Conservation (phyloP, 768 basidiomycete species). For the Kwoniella bestiolae region DNA sequence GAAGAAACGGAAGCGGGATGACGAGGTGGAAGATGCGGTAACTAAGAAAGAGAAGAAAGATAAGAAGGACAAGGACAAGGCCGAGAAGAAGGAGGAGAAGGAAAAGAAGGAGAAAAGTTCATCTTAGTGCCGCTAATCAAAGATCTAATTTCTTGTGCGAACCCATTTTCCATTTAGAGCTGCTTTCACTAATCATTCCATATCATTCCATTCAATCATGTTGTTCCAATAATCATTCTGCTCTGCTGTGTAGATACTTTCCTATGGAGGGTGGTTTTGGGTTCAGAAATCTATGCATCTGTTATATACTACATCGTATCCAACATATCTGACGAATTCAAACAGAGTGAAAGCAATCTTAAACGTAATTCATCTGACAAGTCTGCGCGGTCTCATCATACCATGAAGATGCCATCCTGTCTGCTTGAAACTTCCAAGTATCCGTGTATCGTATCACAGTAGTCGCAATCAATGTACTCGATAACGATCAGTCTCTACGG, state of each 20-base stretch:
- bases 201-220: neutral
- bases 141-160: too few species aligned
- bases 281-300: neutral
- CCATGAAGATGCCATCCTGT: too few species aligned
- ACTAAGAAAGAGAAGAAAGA: slow-evolving; percentile 23
- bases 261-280: neutral
- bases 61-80: too few species aligned
- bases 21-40: slow-evolving; percentile 8
- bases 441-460: too few species aligned
- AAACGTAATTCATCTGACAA: too few species aligned
- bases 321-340: too few species aligned
- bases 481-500: neutral
- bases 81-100: slow-evolving; percentile 27
- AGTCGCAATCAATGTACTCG: neutral
- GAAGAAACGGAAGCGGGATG: slow-evolving; percentile 18
- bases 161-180: too few species aligned
- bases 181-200: too few species aligned
- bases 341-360: too few species aligned
- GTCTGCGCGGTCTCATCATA: neutral
- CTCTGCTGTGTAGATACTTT: neutral
- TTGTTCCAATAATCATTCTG: neutral
- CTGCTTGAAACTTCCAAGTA: too few species aligned
- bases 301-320: neutral
- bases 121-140: too few species aligned
- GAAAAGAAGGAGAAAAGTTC: slow-evolving; percentile 30